A percentile compares a stretch with the other conserved stretches of the same genome.
Evolutionary conservation across 441 rosid species (phyloP).

Genomic region (Kokia cookei): DNA sequence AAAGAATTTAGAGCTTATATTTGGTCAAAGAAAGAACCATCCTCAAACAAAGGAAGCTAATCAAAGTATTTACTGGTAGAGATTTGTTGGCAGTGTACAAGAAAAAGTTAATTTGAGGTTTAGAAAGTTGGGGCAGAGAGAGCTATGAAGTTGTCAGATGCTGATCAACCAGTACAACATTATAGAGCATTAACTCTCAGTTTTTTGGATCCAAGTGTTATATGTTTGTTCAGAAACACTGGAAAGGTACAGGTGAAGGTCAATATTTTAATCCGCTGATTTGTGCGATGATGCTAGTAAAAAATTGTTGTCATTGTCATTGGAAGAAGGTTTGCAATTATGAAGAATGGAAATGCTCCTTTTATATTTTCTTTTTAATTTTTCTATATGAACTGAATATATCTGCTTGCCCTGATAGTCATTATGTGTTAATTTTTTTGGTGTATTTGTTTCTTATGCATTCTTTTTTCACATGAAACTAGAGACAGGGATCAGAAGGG

Average conservation of each 20-base stretch:
- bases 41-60: constrained; percentile 64
- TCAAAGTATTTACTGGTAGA: constrained; percentile 60
- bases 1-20: constrained; percentile 71
- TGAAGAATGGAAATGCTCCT: not conserved
- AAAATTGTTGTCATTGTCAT: not conserved
- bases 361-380: not conserved
- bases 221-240: constrained; percentile 45
- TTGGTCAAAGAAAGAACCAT: constrained; percentile 75
- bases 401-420: not conserved
- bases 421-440: not conserved
- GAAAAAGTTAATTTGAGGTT: constrained; percentile 52
- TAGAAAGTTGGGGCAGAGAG: constrained; percentile 66
- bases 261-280: constrained; percentile 29
- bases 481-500: constrained; percentile 33
- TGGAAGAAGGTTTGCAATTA: not conserved
- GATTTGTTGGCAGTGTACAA: constrained; percentile 50
- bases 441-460: not conserved
- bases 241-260: constrained; percentile 56
- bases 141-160: constrained; percentile 53
- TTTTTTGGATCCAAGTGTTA: constrained; percentile 42
- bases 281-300: constrained; percentile 24
- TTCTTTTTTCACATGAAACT: not conserved
- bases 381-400: not conserved
- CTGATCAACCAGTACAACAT: constrained; percentile 50
- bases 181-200: constrained; percentile 44